Evolutionary conservation across 2,329 filamentous ascomycete genomes (phyloP), one percentile per base, ranked within the genome.

Genomic region (Exophiala calicioides): DNA sequence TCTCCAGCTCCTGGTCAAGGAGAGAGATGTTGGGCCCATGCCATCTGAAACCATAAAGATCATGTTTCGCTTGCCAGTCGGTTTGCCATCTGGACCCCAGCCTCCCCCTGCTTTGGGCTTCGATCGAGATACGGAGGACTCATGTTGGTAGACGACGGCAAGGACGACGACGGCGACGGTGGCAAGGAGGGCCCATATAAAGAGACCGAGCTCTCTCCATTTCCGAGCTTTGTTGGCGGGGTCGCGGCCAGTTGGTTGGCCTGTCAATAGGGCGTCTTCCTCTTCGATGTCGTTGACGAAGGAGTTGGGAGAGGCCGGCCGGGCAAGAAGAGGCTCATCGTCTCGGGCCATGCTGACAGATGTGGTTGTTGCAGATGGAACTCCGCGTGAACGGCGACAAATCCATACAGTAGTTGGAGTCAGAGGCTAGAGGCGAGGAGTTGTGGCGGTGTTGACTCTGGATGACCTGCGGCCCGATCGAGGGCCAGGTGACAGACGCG

Each of bases 1-100:
- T 57, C 87, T 82, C 72, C 86, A 98, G 63, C 84, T 87, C 46
- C 93, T 80, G 5, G 93, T 95, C 65, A 98, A 69, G 19, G 86
- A 86, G 43, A 98, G 76, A 59, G 88, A 91, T 6, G 93, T 88
- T 5, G 93, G 93, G 0, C 93, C 93, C 93, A 98, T 98, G 62
- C 93, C 93, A 67, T 98, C 93, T 1, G 89, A 95, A 27, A 98
- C 91, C 93, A 98, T 98, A 75, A 98, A 97, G 60, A 98, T 85
- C 42, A 98, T 76, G 68, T 97, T 98, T 44, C 88, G 81, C 76
- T 97, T 98, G 41, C 82, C 81, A 20, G 61, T 68, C 45, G 75
- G 73, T 53, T 71, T 73, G 15, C 65, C 65, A 47, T 60, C 62
- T 21, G 65, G 63, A 8, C 65, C 65, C 67, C 67, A 70, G 34